Conservation (phyloP, 495 filamentous ascomycete species). For the Cetradonia linearis region DNA sequence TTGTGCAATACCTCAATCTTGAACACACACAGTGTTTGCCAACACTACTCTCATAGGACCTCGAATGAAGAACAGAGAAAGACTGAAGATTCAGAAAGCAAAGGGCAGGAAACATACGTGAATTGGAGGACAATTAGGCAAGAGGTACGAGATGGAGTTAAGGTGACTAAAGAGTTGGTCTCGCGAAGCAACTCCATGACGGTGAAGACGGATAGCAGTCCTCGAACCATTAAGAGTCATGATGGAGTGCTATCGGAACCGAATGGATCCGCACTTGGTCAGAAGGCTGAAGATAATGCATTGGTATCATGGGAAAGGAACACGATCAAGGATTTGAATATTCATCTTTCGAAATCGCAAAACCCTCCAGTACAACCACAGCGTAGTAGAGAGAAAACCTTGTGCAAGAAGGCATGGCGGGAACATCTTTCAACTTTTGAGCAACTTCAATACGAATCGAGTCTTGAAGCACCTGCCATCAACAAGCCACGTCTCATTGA, state of each 20-base stretch:
- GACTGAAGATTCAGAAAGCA: neutral
- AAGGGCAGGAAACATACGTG: neutral
- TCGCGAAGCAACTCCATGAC: neutral
- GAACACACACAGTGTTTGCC: neutral
- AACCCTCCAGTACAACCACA: neutral
- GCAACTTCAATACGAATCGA: conserved; percentile 6
- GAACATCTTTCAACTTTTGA: conserved; percentile 10
- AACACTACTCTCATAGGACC: neutral
- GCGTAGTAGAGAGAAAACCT: neutral
- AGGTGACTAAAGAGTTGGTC: neutral
- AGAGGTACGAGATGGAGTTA: neutral
- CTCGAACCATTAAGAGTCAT: neutral
- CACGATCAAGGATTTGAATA: neutral
- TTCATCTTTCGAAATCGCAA: neutral
- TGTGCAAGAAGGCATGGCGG: neutral
- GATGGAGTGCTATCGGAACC: neutral
- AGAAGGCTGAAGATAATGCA: neutral
- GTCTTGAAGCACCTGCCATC: neutral
- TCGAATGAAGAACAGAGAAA: neutral
- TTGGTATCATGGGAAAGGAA: neutral
- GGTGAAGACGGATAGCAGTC: neutral
- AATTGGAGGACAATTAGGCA: neutral
- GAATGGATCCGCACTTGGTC: neutral
- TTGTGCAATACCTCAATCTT: conserved; percentile 2
- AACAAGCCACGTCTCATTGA: conserved; percentile 10